These are phyloP conservation scores for Meripilus lineatus DNA, from an alignment of 1,284 basidiomycete genomes.

Conservation along the genomic window DNA sequence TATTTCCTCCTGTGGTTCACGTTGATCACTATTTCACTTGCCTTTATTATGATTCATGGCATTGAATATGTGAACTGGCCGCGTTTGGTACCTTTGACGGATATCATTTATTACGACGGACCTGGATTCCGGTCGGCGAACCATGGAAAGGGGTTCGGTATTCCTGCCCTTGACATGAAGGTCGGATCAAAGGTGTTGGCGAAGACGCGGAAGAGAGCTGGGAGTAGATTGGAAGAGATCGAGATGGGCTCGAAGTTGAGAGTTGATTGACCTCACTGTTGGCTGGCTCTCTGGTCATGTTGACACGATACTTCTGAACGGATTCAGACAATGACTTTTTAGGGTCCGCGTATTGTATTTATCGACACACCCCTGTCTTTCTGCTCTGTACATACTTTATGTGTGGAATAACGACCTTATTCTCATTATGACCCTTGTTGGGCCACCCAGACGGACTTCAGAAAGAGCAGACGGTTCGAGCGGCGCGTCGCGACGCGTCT, in stretches of 20 bases:
- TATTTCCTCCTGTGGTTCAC: slow-evolving; percentile 79
- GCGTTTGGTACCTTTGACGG: slow-evolving; percentile 80
- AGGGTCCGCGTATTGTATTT: too few species aligned
- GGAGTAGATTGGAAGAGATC: slow-evolving; percentile 46
- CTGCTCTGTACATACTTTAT: too few species aligned
- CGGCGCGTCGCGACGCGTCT: too few species aligned
- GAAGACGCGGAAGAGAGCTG: slow-evolving; percentile 33
- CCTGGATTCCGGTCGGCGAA: slow-evolving; percentile 79
- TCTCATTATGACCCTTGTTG: too few species aligned
- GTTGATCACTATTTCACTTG: slow-evolving; percentile 53
- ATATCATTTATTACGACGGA: slow-evolving; percentile 83
- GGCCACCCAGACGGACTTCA: too few species aligned
- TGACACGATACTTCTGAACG: too few species aligned
- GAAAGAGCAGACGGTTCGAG: too few species aligned
- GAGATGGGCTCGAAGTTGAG: slow-evolving; percentile 65
- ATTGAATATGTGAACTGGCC: slow-evolving; percentile 94
- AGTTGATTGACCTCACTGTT: slow-evolving; percentile 61
- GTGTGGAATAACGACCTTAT: too few species aligned
- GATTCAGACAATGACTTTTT: too few species aligned
- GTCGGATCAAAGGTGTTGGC: slow-evolving; percentile 28
- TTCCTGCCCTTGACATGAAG: slow-evolving; percentile 30
- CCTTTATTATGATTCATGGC: slow-evolving; percentile 76
- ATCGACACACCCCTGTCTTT: too few species aligned
- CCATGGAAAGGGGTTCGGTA: slow-evolving; percentile 70
- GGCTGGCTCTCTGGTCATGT: too few species aligned